Evolutionary conservation across 129 eudicot genomes (phyloP).

Genomic region (Silybum marianum): DNA sequence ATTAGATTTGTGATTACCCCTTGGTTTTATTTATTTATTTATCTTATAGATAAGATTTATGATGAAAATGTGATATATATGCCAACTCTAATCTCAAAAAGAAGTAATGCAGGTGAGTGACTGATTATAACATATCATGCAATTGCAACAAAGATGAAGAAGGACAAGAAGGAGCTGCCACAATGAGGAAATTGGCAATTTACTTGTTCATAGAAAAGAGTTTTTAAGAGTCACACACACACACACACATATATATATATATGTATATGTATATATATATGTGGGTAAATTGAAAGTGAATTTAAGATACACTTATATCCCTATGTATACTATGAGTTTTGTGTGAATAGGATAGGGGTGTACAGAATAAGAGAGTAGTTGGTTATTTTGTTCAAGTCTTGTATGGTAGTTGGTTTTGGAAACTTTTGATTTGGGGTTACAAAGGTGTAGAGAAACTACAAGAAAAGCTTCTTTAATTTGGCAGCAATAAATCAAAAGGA

Average conservation of each 20-base stretch:
- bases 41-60: neutral
- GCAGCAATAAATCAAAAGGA: neutral
- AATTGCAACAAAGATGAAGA: slow-evolving; percentile 5
- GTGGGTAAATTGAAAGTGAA: slow-evolving; percentile 5
- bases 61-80: neutral
- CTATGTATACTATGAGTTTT: slow-evolving; percentile 22
- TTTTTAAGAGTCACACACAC: slow-evolving; percentile 11
- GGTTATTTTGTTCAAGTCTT: neutral
- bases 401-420: neutral
- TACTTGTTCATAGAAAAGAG: neutral
- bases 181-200: slow-evolving; percentile 11
- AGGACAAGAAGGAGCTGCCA: slow-evolving; percentile 4
- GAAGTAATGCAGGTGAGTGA: slow-evolving; percentile 51
- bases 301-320: slow-evolving; percentile 13
- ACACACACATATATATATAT: neutral
- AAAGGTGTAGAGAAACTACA: neutral
- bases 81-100: slow-evolving; percentile 28
- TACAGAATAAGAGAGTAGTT: slow-evolving; percentile 26
- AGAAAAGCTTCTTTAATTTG: neutral
- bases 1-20: neutral
- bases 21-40: neutral
- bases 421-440: neutral
- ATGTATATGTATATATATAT: slow-evolving; percentile 15
- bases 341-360: slow-evolving; percentile 22
- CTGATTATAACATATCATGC: slow-evolving; percentile 23